Percentiles rank a stretch among this genome's conserved stretches.
phyloP scores from a whole-genome alignment of 192 early-diverging fungal species.

The Podila clonocystis region DNA sequence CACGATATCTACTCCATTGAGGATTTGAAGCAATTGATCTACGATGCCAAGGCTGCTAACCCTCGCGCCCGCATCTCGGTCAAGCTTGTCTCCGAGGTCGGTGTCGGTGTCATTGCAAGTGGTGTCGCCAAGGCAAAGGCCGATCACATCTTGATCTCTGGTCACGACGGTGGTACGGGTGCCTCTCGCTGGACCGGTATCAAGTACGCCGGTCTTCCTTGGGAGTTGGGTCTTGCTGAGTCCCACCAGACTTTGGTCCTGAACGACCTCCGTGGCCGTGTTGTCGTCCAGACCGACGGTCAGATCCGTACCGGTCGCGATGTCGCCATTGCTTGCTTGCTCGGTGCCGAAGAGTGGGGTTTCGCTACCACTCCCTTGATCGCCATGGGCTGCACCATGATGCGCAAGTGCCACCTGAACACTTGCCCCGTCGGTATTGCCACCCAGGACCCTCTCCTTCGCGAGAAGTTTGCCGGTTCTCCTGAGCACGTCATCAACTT shows the following conservation, averaged over 20 bases:
- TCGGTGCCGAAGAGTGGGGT: conserved; percentile 99
- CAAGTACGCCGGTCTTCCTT: conserved; percentile 97
- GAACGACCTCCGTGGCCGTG: conserved; percentile 95
- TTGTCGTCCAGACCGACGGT: conserved; percentile 97
- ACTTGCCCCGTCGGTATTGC: conserved; percentile 98
- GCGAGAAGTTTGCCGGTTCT: conserved; percentile 92
- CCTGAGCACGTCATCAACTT: conserved; percentile 99
- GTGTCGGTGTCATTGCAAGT: conserved; percentile 96
- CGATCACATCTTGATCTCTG: conserved; percentile 93
- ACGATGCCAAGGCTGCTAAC: conserved; percentile 97
- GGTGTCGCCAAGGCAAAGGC: conserved; percentile 98
- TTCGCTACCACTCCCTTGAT: conserved; percentile 99
- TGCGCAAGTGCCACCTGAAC: conserved; percentile 92
- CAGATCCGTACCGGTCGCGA: conserved; percentile 98
- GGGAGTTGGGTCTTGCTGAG: conserved; percentile 99
- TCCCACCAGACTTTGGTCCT: conserved; percentile 98
- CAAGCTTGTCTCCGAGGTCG: conserved; percentile 97
- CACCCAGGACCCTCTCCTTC: conserved; percentile 94
- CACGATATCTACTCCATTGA: conserved; percentile 99
- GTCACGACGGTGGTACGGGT: conserved; percentile 99
- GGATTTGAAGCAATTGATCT: conserved; percentile 98
- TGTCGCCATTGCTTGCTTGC: conserved; percentile 95
- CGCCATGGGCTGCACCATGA: conserved; percentile 95
- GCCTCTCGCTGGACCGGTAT: conserved; percentile 98
- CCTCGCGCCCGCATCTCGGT: conserved; percentile 91